phyloP scores from a whole-genome alignment of 768 basidiomycete genomes.

The Phlebiopsis flavidoalba region DNA sequence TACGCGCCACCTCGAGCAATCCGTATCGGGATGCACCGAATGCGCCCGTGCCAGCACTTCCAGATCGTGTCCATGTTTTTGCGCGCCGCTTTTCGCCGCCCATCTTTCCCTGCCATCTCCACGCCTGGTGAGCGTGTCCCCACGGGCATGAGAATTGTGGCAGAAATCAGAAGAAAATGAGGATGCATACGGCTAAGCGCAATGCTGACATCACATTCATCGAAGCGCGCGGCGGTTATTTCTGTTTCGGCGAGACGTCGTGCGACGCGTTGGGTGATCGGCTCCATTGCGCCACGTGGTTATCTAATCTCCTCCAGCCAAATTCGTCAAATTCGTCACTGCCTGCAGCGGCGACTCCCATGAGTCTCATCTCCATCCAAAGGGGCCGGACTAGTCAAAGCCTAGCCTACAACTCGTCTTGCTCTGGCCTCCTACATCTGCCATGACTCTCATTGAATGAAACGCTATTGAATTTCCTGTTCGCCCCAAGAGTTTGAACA shows the following conservation, averaged over 20 bases:
- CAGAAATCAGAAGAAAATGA: background rate
- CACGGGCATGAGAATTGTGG: background rate
- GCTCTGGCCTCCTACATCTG: background rate
- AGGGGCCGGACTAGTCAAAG: background rate
- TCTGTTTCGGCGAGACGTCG: no score
- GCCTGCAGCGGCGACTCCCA: background rate
- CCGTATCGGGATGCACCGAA: conserved; percentile 4
- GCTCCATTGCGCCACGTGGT: background rate
- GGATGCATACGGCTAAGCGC: background rate
- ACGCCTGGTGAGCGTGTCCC: background rate
- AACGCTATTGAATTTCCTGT: no score
- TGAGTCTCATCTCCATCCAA: background rate
- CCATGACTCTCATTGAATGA: no score
- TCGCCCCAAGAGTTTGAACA: background rate
- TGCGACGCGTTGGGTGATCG: background rate
- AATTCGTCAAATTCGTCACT: conserved; percentile 2
- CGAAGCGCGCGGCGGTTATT: no score
- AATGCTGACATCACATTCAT: no score
- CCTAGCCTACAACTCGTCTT: background rate
- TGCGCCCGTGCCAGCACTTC: background rate
- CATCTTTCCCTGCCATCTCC: background rate
- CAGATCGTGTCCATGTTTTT: background rate
- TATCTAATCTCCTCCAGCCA: conserved; percentile 1
- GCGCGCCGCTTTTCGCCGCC: no score
- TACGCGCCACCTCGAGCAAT: background rate